Base-by-base conservation (phyloP, 2,329 filamentous ascomycete genomes). In the Zymoseptoria passerinii region DNA sequence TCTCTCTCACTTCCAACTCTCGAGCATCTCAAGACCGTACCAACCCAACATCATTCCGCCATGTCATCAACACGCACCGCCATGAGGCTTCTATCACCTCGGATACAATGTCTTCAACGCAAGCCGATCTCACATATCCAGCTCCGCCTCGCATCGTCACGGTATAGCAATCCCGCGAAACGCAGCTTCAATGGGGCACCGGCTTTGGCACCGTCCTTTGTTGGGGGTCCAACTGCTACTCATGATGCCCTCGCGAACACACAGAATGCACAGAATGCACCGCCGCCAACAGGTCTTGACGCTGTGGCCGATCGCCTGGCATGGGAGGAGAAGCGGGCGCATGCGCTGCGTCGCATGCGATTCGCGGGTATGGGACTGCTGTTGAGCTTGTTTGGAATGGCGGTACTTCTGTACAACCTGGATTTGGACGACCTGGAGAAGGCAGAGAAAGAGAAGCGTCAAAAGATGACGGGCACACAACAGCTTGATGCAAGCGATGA, bases 301-400 rank as follows among this genome's bases (percentile, higher is more conserved):
- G 63, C 64, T 40, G 65, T 66, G 18, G 65, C 65, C 13, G 62
- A 62, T 27, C 60, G 62, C 4, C 52, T 68, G 52, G 66, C 63
- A 35, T 62, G 56, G 20, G 68, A 69, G 51, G 64, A 70, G 59
- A 68, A 69, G 61, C 63, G 66, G 27, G 61, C 67, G 28, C 67
- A 69, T 54, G 65, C 70, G 55, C 52, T 70, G 40, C 63, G 65
- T 27, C 68, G 70, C 27, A 73, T 73, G 69, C 71, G 70, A 29
- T 69, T 71, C 56, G 70, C 71, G 8, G 70, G 68, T 13, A 71
- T 72, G 63, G 71, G 71, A n/a, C 59, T 73, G 48, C 58, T 72
- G 18, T 27, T 71, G 58, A 72, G 66, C 53, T 59, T 72, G 9
- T 65, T 64, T 20, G 70, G 63, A 1, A 57, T 72, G 18, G 65